Evolutionary conservation across 1,139 yeast genomes (phyloP), one percentile per base, ranked within the genome.

Genomic region (Nadsonia commutata): DNA sequence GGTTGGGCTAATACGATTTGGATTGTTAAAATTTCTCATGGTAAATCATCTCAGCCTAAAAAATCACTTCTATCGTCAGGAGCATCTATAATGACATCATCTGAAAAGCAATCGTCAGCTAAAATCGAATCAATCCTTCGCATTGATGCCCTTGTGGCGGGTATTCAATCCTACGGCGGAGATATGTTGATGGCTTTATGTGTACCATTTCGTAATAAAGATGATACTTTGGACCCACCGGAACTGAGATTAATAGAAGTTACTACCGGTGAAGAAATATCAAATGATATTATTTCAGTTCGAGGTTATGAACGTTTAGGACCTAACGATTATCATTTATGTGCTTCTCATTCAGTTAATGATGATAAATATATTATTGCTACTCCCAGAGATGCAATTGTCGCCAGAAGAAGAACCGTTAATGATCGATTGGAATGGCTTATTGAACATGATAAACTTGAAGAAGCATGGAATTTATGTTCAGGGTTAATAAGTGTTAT

Each of bases 1-100:
- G 95, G 88, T 0, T 90, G 98, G 98, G 84, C 77, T 2, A 71
- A 76, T 50, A 72, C 77, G 48, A 67, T 90, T 1, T 88, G 95
- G 94, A 67, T 74, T 36, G 64, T 88, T 39, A 70, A 80, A 51
- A 66, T 81, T 42, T 48, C 49, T 19, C 44, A 42, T 33, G 41
- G 39, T 40, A 17, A 46, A 42, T 18, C 38, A 36, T 33, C 45
- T 44, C n/a, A 39, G 37, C 22, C 33, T 20, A 37, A 20, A 11
- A 23, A 17, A 31, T 22, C 21, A 39, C 43, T 48, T 7, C 36
- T 47, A 13, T 44, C 56, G 3, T 51, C 58, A 0, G 46, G 53
- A 7, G 54, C 58, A 2, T 31, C 44, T 1, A 55, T 59, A 5
- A 51, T 50, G 3, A 40, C 48, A 31, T 52, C 59, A 1, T 38